A percentile compares a stretch with the other conserved stretches of the same genome.
Conservation (phyloP, 768 basidiomycete species). For the Suillus occidentalis region DNA sequence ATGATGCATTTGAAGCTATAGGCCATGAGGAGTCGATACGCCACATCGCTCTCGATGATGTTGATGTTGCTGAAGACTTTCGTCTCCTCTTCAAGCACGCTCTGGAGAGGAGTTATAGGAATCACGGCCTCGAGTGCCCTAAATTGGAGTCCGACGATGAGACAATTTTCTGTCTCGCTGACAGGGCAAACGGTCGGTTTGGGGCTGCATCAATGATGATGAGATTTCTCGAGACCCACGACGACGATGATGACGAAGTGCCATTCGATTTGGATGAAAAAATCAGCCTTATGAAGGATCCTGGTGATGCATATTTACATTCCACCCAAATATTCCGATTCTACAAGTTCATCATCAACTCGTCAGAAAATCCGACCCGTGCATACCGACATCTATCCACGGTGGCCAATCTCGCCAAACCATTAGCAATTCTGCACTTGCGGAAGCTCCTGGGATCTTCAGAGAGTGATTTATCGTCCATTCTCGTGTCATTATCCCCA, state of each 20-base stretch:
- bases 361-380: not conserved
- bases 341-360: not conserved
- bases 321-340: not conserved
- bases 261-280: not conserved
- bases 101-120: not conserved
- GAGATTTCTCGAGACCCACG: not conserved
- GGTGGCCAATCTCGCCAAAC: conserved; percentile 1
- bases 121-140: not conserved
- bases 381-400: conserved; percentile 2
- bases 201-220: not conserved
- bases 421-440: not conserved
- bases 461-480: not conserved
- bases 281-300: not conserved
- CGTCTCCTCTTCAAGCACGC: not conserved
- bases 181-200: not conserved
- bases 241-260: no score
- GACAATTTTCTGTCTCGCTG: not conserved
- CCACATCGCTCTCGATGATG: not conserved
- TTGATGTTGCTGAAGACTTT: not conserved
- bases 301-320: not conserved
- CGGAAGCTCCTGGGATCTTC: not conserved
- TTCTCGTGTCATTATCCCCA: not conserved
- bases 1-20: not conserved
- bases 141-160: not conserved
- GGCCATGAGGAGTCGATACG: not conserved